phyloP scores from a whole-genome alignment of 345 rosid species.

The Hevea brasiliensis region DNA sequence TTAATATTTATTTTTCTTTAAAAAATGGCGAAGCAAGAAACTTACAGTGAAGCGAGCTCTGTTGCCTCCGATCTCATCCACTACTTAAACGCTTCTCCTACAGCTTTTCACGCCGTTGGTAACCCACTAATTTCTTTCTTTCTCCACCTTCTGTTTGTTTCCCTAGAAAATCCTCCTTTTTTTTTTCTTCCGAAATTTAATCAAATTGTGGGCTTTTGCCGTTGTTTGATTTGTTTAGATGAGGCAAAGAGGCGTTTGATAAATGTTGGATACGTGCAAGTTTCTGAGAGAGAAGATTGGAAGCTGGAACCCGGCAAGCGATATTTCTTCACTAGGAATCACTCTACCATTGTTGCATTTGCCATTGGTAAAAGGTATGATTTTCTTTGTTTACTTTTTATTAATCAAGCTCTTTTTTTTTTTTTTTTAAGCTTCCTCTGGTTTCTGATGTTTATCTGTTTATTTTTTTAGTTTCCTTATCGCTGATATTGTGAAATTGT shows the following conservation, averaged over 20 bases:
- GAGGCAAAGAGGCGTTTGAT: constrained; percentile 74
- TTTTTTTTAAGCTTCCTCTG: not conserved
- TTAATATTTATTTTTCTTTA: too few relatives aligned
- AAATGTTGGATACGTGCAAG: constrained; percentile 67
- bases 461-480: not conserved
- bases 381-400: not conserved
- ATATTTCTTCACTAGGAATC: constrained; percentile 87
- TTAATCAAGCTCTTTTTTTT: not conserved
- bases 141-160: constrained; percentile 12
- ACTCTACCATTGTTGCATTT: constrained; percentile 89
- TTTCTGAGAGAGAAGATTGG: constrained; percentile 89
- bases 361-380: constrained; percentile 81
- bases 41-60: constrained; percentile 24
- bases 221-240: constrained; percentile 35
- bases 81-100: constrained; percentile 91
- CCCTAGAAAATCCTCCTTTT: not conserved
- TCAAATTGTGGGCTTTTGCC: constrained; percentile 5
- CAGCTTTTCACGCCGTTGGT: constrained; percentile 99
- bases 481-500: constrained; percentile 10
- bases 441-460: not conserved
- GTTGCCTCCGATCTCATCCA: constrained; percentile 62
- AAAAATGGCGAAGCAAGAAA: constrained; percentile 38
- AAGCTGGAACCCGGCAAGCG: constrained; percentile 69
- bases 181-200: too few relatives aligned
- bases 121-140: constrained; percentile 14